These are phyloP conservation scores for Alternaria burnsii DNA, from an alignment of 2,329 filamentous ascomycete genomes.

Conservation along the genomic window DNA sequence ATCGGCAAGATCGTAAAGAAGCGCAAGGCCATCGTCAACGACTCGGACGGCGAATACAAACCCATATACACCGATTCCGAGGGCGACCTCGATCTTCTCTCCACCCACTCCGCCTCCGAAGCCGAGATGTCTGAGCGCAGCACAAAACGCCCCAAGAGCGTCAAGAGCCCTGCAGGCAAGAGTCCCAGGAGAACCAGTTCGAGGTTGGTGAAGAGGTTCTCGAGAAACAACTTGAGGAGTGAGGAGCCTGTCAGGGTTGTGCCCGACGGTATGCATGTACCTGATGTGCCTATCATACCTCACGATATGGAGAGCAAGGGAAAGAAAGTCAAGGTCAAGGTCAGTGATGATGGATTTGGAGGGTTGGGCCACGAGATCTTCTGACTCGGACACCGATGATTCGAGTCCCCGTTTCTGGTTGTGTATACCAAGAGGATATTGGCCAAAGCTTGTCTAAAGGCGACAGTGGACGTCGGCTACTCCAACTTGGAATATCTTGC, in stretches of 20 bases:
- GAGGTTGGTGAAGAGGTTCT: slow-evolving; percentile 26
- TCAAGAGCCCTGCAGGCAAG: slow-evolving; percentile 19
- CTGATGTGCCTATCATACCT: slow-evolving; percentile 28
- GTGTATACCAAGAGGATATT: background rate
- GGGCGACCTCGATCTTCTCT: slow-evolving; percentile 28
- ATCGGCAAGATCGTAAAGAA: slow-evolving; percentile 48
- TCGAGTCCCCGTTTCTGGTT: background rate
- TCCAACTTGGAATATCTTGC: background rate
- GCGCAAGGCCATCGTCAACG: slow-evolving; percentile 44
- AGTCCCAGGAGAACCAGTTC: slow-evolving; percentile 23
- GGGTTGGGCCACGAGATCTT: slow-evolving; percentile 50
- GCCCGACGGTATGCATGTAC: slow-evolving; percentile 37
- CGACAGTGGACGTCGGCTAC: background rate
- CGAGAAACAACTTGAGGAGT: slow-evolving; percentile 22
- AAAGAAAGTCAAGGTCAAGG: slow-evolving; percentile 25
- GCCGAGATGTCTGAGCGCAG: slow-evolving; percentile 21
- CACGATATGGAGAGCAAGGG: slow-evolving; percentile 32
- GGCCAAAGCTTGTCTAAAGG: background rate
- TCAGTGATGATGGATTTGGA: slow-evolving; percentile 42
- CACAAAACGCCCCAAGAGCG: slow-evolving; percentile 25
- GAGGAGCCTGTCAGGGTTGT: slow-evolving; percentile 34
- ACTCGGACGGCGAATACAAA: slow-evolving; percentile 43
- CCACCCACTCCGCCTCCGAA: slow-evolving; percentile 23
- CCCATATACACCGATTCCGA: slow-evolving; percentile 33
- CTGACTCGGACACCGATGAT: slow-evolving; percentile 21